Base-by-base conservation (phyloP, 768 basidiomycete genomes). In the Phlebiopsis flavidoalba region DNA sequence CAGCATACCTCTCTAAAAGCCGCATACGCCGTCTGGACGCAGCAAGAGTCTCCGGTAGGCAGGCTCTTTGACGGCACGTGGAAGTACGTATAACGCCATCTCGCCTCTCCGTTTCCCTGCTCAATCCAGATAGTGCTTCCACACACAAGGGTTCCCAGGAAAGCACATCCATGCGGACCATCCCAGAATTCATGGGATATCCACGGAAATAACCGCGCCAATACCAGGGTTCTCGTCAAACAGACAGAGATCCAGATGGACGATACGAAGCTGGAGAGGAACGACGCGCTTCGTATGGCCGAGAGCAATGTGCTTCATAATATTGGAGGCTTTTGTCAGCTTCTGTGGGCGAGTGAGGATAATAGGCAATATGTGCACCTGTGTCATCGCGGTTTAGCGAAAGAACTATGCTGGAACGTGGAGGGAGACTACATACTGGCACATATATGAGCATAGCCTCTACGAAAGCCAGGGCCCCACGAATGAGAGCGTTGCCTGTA, bases 171-270 rank as follows among this genome's bases (percentile, higher is more conserved):
- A 59, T 77, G 80, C 1, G 91, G 87, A 0, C 91, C 88, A 67
- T 93, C 91, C 83, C 88, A 90, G 61, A 88, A 82, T 60, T 93
- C 82, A 64, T 93, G 88, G 15, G 90, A 87, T 52, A 93, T 76
- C 40, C 69, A 74, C 0, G 88, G 88, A 43, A 92, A 78, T 8
- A 85, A 66, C 24, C 81, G 83, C 1, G 89, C 88, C 14, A 88
- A 69, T 5, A 83, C 74, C 5, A 88, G 74, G 2, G 90, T 85
- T 51, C 91, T 83, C 10, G 85, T 83, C 36, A 85, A 69, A 71
- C 91, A 93, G 14, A 91, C 84, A 5, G 82, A 67, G 55, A 81
- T 81, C 85, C 87, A 93, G 68, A 83, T 88, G 3, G 85, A 79
- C 0, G 85, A 79, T 47, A 92, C 78, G 65, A 93, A 93, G 1